Evolutionary conservation across 1,284 basidiomycete species (phyloP).

Genomic region (Ceratobasidium sp.): DNA sequence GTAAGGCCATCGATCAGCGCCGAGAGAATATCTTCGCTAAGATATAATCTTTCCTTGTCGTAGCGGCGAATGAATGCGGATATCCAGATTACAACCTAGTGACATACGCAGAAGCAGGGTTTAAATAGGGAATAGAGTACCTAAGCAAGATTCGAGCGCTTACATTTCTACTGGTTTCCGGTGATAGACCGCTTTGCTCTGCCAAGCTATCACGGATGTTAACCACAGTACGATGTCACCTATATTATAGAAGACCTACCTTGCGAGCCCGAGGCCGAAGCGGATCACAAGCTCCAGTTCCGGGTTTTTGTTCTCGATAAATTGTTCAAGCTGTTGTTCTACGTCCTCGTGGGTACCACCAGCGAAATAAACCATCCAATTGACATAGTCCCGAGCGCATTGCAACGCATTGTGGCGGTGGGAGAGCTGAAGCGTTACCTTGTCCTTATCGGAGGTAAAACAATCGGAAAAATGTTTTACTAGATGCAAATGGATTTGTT

Average conservation of each 20-base stretch:
- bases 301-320: background rate
- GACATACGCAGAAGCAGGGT: too few relatives aligned
- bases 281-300: background rate
- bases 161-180: slow-evolving; percentile 5
- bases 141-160: background rate
- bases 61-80: slow-evolving; percentile 8
- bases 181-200: background rate
- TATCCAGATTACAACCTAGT: slow-evolving; percentile 15
- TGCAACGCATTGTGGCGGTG: background rate
- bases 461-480: slow-evolving; percentile 29
- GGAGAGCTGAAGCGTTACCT: background rate
- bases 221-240: too few relatives aligned
- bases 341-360: background rate
- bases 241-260: background rate
- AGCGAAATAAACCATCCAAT: slow-evolving; percentile 12
- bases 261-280: slow-evolving; percentile 7
- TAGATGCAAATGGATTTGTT: slow-evolving; percentile 8
- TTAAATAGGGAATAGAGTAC: too few relatives aligned
- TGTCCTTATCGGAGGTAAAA: background rate
- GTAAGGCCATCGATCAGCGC: slow-evolving; percentile 18
- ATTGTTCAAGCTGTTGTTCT: background rate
- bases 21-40: slow-evolving; percentile 14
- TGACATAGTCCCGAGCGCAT: slow-evolving; percentile 3
- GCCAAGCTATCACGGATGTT: slow-evolving; percentile 4
- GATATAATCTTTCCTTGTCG: background rate